phyloP scores from a whole-genome alignment of 352 stramenopile species.

The Achlya hypogyna region DNA sequence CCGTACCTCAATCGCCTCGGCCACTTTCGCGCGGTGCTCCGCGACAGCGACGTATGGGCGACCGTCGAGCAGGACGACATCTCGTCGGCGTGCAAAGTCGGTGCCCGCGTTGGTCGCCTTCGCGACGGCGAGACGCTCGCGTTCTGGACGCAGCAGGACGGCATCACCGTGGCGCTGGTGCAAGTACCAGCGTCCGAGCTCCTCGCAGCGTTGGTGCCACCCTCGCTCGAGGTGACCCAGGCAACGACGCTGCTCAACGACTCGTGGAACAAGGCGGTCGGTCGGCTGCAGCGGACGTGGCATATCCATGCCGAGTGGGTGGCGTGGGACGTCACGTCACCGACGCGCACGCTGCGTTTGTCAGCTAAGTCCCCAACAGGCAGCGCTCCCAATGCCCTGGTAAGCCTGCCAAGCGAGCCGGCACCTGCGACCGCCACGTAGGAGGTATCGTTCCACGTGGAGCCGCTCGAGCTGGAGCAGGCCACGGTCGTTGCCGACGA shows the following conservation, averaged over 20 bases:
- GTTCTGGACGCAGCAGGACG: neutral
- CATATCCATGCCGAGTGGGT: neutral
- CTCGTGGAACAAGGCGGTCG: slow-evolving; percentile 9
- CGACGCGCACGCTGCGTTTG: neutral
- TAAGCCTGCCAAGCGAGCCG: too few relatives aligned
- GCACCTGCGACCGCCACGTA: neutral
- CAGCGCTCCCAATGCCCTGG: neutral
- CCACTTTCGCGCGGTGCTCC: slow-evolving; percentile 8
- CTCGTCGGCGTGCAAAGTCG: neutral
- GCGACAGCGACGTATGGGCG: neutral
- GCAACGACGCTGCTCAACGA: slow-evolving; percentile 15
- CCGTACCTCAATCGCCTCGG: slow-evolving; percentile 18
- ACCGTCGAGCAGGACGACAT: slow-evolving; percentile 8
- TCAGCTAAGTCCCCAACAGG: neutral
- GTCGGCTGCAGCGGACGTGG: neutral
- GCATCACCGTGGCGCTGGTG: neutral
- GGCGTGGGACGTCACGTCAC: neutral
- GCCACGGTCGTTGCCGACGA: neutral
- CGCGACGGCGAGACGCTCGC: slow-evolving; percentile 5
- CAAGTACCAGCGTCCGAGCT: neutral
- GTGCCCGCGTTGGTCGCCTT: neutral
- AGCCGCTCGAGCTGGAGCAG: neutral
- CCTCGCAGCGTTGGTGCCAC: neutral
- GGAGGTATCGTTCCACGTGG: neutral
- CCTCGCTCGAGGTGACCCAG: neutral